These are phyloP conservation scores for Xylaria arbuscula DNA, from an alignment of 2,329 filamentous ascomycete genomes.

Conservation along the genomic window DNA sequence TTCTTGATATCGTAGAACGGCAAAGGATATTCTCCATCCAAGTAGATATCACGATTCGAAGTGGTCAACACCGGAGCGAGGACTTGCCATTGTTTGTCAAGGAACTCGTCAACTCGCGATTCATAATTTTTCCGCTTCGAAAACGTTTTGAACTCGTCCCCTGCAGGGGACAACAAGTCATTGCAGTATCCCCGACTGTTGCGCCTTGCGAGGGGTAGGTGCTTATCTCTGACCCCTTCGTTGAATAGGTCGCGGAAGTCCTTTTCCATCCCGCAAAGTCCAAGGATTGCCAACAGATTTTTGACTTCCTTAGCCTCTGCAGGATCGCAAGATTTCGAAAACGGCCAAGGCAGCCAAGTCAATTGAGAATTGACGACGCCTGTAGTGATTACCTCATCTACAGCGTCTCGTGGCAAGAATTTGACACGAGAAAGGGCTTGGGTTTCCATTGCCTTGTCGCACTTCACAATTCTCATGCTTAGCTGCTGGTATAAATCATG, in stretches of 20 bases:
- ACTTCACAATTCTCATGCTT: not conserved
- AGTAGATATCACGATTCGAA: not conserved
- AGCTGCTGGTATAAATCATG: slow-evolving; percentile 10
- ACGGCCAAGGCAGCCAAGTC: too few relatives aligned
- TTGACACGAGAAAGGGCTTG: not conserved
- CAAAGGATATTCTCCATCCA: slow-evolving; percentile 59
- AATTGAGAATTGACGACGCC: not conserved
- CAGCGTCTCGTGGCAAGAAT: slow-evolving; percentile 12
- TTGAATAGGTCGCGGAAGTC: slow-evolving; percentile 2
- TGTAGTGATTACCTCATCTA: slow-evolving; percentile 17
- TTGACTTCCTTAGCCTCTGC: not conserved
- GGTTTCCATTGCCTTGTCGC: not conserved
- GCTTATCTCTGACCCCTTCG: slow-evolving; percentile 22
- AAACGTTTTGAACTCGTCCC: slow-evolving; percentile 14
- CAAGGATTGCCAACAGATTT: slow-evolving; percentile 9
- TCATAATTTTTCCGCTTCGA: not conserved
- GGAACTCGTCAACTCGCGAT: not conserved
- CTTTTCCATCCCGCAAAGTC: not conserved
- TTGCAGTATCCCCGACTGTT: not conserved
- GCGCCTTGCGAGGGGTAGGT: slow-evolving; percentile 15
- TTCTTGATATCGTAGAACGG: slow-evolving; percentile 44
- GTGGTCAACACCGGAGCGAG: slow-evolving; percentile 20
- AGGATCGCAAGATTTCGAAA: not conserved
- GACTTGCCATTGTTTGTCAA: slow-evolving; percentile 6
- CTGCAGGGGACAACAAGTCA: not conserved